phyloP scores from a whole-genome alignment of 805 yeast species.

The Ogataea zsoltii region DNA sequence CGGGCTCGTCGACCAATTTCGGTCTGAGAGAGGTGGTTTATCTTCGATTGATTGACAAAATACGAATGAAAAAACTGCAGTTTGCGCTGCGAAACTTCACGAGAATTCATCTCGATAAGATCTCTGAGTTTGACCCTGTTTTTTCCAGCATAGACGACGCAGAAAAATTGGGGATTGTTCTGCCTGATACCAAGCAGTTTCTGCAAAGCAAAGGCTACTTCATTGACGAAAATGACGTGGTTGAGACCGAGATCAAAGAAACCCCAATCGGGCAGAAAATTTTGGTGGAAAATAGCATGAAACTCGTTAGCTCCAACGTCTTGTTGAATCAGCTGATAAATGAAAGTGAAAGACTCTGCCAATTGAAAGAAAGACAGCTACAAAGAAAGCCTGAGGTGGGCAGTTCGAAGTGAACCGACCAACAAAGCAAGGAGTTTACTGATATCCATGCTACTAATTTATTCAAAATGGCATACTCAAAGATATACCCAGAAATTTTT shows the following conservation, averaged over 20 bases:
- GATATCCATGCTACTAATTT: too few species aligned
- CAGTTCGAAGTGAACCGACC: too few species aligned
- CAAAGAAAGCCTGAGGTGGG: background rate
- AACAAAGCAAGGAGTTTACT: too few species aligned
- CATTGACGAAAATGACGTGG: conserved; percentile 7
- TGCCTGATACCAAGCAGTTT: conserved; percentile 11
- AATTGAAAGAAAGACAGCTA: background rate
- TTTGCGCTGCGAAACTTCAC: conserved; percentile 5
- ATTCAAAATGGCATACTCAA: too few species aligned
- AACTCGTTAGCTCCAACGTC: background rate
- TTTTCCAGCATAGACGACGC: background rate
- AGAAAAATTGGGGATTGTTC: background rate
- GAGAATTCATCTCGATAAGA: conserved; percentile 4
- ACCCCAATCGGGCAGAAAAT: background rate
- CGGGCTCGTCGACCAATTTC: background rate
- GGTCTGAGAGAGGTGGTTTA: conserved; percentile 12
- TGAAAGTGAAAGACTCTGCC: conserved; percentile 1
- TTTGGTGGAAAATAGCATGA: background rate
- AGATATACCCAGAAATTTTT: too few species aligned
- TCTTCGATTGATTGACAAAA: conserved; percentile 7
- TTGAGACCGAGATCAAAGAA: background rate
- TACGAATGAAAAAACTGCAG: conserved; percentile 15
- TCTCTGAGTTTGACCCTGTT: conserved; percentile 11
- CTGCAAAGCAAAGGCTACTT: conserved; percentile 12
- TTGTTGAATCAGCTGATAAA: background rate